A percentile compares a stretch with the other conserved stretches of the same genome.
phyloP scores from a whole-genome alignment of 352 stramenopile species.

The Elongisporangium prolatum region DNA sequence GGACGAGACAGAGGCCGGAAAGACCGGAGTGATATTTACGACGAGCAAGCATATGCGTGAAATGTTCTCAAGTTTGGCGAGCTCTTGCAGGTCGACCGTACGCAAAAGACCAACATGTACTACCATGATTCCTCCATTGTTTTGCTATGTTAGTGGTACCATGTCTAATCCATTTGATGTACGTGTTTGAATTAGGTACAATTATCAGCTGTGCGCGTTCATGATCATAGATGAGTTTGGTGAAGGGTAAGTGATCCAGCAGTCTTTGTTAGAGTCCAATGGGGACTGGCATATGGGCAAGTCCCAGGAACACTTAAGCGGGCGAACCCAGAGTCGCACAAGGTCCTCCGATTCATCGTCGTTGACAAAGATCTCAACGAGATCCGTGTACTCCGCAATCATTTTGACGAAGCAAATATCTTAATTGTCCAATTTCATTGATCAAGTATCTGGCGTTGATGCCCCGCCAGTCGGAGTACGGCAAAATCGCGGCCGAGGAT shows the following conservation, averaged over 20 bases:
- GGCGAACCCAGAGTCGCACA: conserved; percentile 1
- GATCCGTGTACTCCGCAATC: conserved; percentile 10
- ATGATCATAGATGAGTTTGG: conserved; percentile 19
- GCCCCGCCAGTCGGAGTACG: conserved; percentile 8
- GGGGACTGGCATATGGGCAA: conserved; percentile 16
- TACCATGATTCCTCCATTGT: conserved; percentile 5
- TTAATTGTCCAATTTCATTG: conserved; percentile 21
- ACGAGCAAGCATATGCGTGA: conserved; percentile 5
- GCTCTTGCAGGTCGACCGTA: conserved; percentile 12
- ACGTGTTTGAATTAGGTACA: conserved; percentile 11
- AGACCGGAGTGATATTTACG: conserved; percentile 13
- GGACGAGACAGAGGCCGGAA: neutral
- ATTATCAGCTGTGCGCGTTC: conserved; percentile 18
- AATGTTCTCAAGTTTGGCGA: conserved; percentile 4
- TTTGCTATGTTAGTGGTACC: too few species aligned
- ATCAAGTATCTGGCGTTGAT: conserved; percentile 15
- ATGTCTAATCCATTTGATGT: neutral
- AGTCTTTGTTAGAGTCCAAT: conserved; percentile 15
- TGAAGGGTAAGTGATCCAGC: conserved; percentile 8
- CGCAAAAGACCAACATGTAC: conserved; percentile 18
- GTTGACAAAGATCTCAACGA: conserved; percentile 26
- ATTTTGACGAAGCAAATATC: conserved; percentile 9
- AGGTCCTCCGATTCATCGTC: conserved; percentile 15
- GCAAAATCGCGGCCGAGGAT: conserved; percentile 8
- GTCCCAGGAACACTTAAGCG: conserved; percentile 14